Percentiles rank a stretch among this genome's conserved stretches.
Conservation (phyloP, 2,329 filamentous ascomycete genomes). For the Chaetomium globosum region DNA sequence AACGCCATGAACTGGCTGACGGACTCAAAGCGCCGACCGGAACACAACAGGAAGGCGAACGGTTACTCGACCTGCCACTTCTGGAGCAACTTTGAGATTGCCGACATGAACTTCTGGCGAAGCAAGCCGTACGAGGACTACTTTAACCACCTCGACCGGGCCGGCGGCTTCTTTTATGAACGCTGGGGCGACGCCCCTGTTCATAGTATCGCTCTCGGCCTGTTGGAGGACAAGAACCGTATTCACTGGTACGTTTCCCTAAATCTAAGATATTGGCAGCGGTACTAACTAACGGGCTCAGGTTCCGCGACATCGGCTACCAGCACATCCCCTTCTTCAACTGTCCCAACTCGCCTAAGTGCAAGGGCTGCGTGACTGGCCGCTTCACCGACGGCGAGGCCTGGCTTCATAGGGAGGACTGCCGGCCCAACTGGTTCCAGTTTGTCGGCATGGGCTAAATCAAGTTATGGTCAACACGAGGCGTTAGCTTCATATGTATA, state of each 20-base stretch:
- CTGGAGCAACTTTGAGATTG: constrained; percentile 99
- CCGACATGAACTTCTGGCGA: constrained; percentile 88
- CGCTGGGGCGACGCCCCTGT: constrained; percentile 98
- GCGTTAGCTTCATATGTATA: constrained; percentile 21
- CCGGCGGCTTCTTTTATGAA: constrained; percentile 98
- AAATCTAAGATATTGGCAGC: neutral
- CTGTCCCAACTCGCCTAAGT: constrained; percentile 95
- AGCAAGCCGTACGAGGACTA: constrained; percentile 91
- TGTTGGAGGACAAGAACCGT: constrained; percentile 88
- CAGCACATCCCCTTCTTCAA: constrained; percentile 99
- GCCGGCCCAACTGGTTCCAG: constrained; percentile 96
- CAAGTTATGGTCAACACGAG: neutral
- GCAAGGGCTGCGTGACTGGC: constrained; percentile 81
- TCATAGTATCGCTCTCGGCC: constrained; percentile 86
- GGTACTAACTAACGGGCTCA: constrained; percentile 43
- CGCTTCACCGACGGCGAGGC: constrained; percentile 85
- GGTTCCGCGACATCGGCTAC: constrained; percentile 99
- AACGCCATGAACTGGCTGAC: constrained; percentile 88
- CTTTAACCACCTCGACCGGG: constrained; percentile 90
- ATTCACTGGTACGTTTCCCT: constrained; percentile 78
- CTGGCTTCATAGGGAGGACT: constrained; percentile 88
- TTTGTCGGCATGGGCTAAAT: constrained; percentile 76
- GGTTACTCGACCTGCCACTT: constrained; percentile 99
- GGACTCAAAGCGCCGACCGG: constrained; percentile 73
- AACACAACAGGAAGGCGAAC: constrained; percentile 78